Base-by-base conservation (phyloP, 169 alveolate species). In the Plasmodium gallinaceum region DNA sequence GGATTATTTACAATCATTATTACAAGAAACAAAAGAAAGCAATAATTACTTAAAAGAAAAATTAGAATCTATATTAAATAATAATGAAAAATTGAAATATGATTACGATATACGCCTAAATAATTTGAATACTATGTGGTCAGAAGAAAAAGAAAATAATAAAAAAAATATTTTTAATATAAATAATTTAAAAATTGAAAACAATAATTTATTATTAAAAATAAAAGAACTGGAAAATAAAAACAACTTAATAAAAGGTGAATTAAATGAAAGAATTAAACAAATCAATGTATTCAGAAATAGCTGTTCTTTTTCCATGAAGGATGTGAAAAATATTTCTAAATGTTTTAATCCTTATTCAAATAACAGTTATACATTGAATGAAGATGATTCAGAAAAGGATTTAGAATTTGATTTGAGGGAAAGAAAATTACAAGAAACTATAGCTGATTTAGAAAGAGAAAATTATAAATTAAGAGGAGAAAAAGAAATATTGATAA, bases 61-160 rank as follows among this genome's bases (percentile, higher is more conserved):
- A 52, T 16, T 83, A 1, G 62, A 83, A 16, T 32, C 57, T 8
- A 4, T 70, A 8, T 42, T 69, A 18, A n/a, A 45, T 24, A 20
- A 14, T 8, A 66, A 83, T 62, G 91, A 83, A 83, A 46, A 18
- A 16, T 18, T 69, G 54, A 83, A 83, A 69, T 69, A 48, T 39
- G 91, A 83, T 10, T 46, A 69, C 24, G 75, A 83, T 42, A 42
- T 68, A 12, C 60, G 86, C 1, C n/a, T 83, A 7, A 83, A 68
- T 54, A 66, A 83, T 52, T 37, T 83, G 20, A 70, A 83, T 69
- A 39, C 46, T 3, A 46, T 83, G 16, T 83, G 91, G 91, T 32
- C 57, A 0, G 91, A 83, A 61, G 91, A 83, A 61, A 83, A 83
- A 32, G 91, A 83, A 20, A 42, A 57, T 61, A 83, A 83, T 57